Evolutionary conservation across 768 basidiomycete genomes (phyloP).

Genomic region (Boletus vermiculosoides): DNA sequence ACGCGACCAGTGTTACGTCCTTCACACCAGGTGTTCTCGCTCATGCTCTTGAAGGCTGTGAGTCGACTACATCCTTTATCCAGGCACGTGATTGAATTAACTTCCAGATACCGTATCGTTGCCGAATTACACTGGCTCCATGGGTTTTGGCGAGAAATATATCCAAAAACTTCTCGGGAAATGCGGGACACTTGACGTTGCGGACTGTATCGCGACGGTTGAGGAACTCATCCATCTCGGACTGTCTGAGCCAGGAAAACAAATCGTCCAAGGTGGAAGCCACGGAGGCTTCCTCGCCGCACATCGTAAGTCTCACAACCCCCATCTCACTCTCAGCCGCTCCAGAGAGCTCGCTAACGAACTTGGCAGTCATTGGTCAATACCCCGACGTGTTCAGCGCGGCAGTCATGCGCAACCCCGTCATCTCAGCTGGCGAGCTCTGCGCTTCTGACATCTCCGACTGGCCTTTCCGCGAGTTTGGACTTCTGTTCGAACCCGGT

Average conservation of each 20-base stretch:
- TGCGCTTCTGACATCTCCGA: slow-evolving; percentile 65
- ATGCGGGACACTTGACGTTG: slow-evolving; percentile 62
- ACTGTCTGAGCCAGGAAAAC: slow-evolving; percentile 33
- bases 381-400: slow-evolving; percentile 62
- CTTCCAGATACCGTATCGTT: slow-evolving; percentile 53
- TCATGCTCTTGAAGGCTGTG: slow-evolving; percentile 61
- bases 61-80: slow-evolving; percentile 23
- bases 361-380: slow-evolving; percentile 54
- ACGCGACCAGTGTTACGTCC: slow-evolving; percentile 44
- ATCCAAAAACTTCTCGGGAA: slow-evolving; percentile 37
- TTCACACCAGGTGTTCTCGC: slow-evolving; percentile 46
- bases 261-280: slow-evolving; percentile 54
- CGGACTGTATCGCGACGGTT: slow-evolving; percentile 58
- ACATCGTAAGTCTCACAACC: slow-evolving; percentile 44
- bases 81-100: background rate
- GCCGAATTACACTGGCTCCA: slow-evolving; percentile 47
- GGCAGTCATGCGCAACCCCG: slow-evolving; percentile 66
- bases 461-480: slow-evolving; percentile 52
- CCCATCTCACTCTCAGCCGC: background rate
- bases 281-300: slow-evolving; percentile 68
- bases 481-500: slow-evolving; percentile 33
- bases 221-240: slow-evolving; percentile 42
- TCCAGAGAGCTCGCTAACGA: background rate
- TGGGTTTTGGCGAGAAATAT: slow-evolving; percentile 64
- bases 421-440: slow-evolving; percentile 59